Conservation (phyloP, 2,329 filamentous ascomycete genomes). For the Hypoxylon sp. region DNA sequence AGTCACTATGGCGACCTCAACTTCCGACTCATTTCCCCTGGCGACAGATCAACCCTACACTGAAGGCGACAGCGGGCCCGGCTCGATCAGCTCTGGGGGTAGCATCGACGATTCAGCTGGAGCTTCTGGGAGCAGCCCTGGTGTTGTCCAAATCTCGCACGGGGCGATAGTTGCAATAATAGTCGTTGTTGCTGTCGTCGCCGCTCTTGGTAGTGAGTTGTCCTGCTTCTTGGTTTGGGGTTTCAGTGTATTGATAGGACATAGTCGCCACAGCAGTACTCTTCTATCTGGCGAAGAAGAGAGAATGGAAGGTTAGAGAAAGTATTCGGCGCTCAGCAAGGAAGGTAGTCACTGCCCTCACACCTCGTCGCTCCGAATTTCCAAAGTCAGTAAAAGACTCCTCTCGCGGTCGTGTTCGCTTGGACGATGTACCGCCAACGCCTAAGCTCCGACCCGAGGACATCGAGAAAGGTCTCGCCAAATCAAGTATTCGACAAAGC, state of each 20-base stretch:
- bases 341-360: conserved; percentile 73
- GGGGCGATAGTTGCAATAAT: conserved; percentile 82
- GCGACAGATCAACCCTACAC: conserved; percentile 59
- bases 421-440: conserved; percentile 73
- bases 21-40: conserved; percentile 60
- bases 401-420: conserved; percentile 60
- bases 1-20: conserved; percentile 60
- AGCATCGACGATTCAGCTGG: conserved; percentile 70
- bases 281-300: conserved; percentile 86
- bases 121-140: conserved; percentile 74
- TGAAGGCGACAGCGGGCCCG: conserved; percentile 54
- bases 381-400: conserved; percentile 69
- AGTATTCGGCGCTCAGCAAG: conserved; percentile 78
- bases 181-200: conserved; percentile 76
- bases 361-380: conserved; percentile 74
- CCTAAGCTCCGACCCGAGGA: conserved; percentile 69
- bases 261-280: conserved; percentile 76
- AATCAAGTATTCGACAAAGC: conserved; percentile 50
- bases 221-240: background rate
- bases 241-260: conserved; percentile 33
- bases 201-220: conserved; percentile 78
- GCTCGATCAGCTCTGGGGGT: conserved; percentile 53
- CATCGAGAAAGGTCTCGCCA: conserved; percentile 70
- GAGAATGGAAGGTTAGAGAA: conserved; percentile 84
- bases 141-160: conserved; percentile 74